Evolutionary conservation across 495 filamentous ascomycete genomes (phyloP), one percentile per base, ranked within the genome.

Genomic region (Penicillium lividum): DNA sequence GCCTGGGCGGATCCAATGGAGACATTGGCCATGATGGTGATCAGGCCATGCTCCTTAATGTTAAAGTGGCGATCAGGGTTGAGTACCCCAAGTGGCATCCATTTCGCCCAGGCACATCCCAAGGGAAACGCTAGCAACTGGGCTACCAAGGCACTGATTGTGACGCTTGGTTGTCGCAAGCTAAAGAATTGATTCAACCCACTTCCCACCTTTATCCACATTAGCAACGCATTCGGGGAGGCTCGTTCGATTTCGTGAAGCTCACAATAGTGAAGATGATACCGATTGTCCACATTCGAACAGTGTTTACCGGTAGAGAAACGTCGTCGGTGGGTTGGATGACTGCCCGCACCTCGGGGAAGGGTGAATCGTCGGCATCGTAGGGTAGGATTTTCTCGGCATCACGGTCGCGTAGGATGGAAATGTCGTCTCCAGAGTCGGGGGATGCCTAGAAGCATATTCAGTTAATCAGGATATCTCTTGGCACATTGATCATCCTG

Each of bases 11-110:
- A 83, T 13, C 77, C 83, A 29, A 80, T 64, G 27, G 84, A 81
- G 46, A 90, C 77, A 65, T 78, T 79, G 76, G 87, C 59, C 82
- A 91, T 92, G 59, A 91, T 84, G 6, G 87, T 86, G 59, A 92
- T 89, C 59, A 92, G 75, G 6, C 86, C 82, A 75, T 92, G 89
- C 65, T 91, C 88, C 65, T 92, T 92, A 70, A 90, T 83, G 68
- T 90, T 92, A 74, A 92, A 92, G 43, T 77, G 62, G 74, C 84
- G 86, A 10, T 89, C 85, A 6, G 86, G 87, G 59, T 91, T 91
- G 33, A 90, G 60, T 28, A 79, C 67, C 28, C 77, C 77, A 7
- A 77, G 59, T 10, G 88, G 88, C 64, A 86, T 71, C 58, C 75
- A 73, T 52, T 71, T 73, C 5, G 80, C 77, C 82, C 82, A 86